Conservation (phyloP, 352 stramenopile species). For the Globisporangium camurandrum region DNA sequence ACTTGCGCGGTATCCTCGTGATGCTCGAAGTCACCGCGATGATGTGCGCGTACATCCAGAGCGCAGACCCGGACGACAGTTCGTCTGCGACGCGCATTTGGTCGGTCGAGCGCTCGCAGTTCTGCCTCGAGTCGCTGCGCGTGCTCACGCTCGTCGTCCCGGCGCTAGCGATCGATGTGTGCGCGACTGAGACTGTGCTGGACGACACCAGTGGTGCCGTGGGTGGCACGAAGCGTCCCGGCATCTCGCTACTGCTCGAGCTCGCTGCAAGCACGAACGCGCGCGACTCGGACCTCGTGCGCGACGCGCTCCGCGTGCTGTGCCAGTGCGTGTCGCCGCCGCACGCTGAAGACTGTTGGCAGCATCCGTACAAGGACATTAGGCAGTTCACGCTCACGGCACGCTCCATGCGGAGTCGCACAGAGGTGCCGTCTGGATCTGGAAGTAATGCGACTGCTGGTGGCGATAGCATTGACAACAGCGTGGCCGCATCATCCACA, state of each 20-base stretch:
- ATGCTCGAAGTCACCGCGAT: constrained; percentile 71
- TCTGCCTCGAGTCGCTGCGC: constrained; percentile 69
- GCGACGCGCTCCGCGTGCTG: constrained; percentile 64
- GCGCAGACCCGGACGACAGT: constrained; percentile 40
- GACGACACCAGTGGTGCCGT: too few relatives aligned
- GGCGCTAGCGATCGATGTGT: constrained; percentile 62
- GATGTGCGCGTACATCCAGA: constrained; percentile 57
- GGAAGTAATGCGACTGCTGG: background rate
- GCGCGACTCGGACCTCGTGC: constrained; percentile 67
- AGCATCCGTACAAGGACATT: constrained; percentile 81
- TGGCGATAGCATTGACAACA: background rate
- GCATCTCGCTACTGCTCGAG: constrained; percentile 70
- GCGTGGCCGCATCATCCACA: background rate
- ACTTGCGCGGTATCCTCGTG: constrained; percentile 68
- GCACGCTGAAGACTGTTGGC: constrained; percentile 74
- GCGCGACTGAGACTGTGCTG: constrained; percentile 51
- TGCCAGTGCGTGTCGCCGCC: constrained; percentile 80
- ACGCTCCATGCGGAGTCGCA: constrained; percentile 54
- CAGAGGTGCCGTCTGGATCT: constrained; percentile 11
- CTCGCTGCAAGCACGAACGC: constrained; percentile 66
- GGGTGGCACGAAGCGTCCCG: constrained; percentile 29
- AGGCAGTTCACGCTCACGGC: constrained; percentile 70
- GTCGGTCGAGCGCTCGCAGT: constrained; percentile 73
- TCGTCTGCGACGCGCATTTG: constrained; percentile 50
- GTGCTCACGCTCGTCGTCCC: constrained; percentile 72